Evolutionary conservation across 495 filamentous ascomycete genomes (phyloP), one percentile per base, ranked within the genome.

Genomic region (Barbatosphaeria neglecta): DNA sequence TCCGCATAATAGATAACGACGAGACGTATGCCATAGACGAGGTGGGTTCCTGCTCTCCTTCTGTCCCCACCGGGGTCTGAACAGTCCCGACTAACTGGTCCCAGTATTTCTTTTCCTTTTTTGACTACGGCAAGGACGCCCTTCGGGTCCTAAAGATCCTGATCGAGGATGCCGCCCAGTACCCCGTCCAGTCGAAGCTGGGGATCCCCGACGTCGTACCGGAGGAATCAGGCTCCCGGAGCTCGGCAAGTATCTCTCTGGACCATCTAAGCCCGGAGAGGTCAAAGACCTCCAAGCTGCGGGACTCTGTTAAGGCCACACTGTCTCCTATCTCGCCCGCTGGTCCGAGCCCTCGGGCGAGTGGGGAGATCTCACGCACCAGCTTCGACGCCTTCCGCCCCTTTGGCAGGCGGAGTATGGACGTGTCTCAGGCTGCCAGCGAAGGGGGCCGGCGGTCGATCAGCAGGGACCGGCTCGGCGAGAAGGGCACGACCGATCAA

Each of bases 31-130:
- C 87, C 3, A 87, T 97, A 46, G 92, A 98, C 54, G 92, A 98
- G 73, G 89, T 92, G 72, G 54, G 74, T 58, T 15, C 4, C 35
- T 20, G 28, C 18, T 39, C 47, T 28, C 37, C 18, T 19, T 16
- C 6, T 39, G 18, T 43, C 16, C 9, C 13, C 31, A 5, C 13
- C 19, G 25, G n/a, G 16, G 8, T 45, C 24, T n/a, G 47, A 13
- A n/a, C 31, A 15, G 10, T 28, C 15, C 38, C 45, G 38, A 52
- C 63, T 62, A 43, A 62, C 54, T 51, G 37, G 6, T n/a, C 22
- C 5, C 49, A 93, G 86, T 95, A 96, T 62, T 97, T 90, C 58
- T 97, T 98, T 61, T 86, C 90, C 0, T 97, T 97, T 63, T 95
- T 95, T 58, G 83, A 80, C 50, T 84, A 80, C 43, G 87, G 87